Conservation (phyloP, 306 rosid genomes). For the Geum urbanum region DNA sequence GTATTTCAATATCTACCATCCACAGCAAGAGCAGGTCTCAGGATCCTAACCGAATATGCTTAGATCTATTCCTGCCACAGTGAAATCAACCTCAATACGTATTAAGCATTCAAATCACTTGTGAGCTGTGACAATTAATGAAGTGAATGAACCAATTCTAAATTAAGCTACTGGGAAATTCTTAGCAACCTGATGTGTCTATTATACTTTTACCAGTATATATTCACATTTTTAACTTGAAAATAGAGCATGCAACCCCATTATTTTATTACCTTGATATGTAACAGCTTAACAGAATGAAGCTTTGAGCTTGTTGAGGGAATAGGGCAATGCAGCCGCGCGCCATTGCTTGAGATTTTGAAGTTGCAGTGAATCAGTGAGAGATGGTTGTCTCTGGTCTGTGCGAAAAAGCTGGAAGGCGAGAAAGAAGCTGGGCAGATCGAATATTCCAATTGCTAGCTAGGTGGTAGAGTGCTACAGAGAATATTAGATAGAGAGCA, state of each 20-base stretch:
- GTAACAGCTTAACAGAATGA: background rate
- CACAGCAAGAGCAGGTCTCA: background rate
- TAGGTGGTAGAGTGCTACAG: background rate
- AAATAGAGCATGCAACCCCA: background rate
- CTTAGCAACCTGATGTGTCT: background rate
- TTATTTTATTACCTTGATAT: background rate
- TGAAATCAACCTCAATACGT: background rate
- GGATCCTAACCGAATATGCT: background rate
- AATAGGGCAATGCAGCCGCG: background rate
- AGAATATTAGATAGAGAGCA: background rate
- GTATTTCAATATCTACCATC: conserved; percentile 1
- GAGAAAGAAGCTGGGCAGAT: too few species aligned
- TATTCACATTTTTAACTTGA: background rate
- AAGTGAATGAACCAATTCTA: background rate
- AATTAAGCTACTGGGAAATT: background rate
- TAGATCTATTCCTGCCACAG: background rate
- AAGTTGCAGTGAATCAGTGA: conserved; percentile 6
- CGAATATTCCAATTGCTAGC: background rate
- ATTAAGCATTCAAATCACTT: background rate
- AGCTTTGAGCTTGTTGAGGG: background rate
- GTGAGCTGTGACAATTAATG: background rate
- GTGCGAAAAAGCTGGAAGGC: background rate
- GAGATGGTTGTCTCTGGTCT: background rate
- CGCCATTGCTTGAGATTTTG: background rate
- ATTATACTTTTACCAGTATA: background rate